Conservation (phyloP, 306 rosid genomes). For the Lagenaria siceraria region DNA sequence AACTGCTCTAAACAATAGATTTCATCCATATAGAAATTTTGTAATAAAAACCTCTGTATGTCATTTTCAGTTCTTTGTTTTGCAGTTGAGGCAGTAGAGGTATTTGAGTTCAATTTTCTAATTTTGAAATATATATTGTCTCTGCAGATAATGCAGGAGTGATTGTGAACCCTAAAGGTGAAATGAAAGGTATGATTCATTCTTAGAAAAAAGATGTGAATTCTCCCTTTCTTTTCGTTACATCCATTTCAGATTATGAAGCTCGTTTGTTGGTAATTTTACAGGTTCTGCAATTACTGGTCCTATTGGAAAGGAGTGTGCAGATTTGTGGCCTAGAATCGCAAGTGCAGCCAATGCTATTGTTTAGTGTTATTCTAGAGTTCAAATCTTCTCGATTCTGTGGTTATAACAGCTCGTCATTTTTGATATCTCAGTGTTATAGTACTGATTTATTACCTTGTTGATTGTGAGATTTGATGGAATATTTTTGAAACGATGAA, state of each 20-base stretch:
- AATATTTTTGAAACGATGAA: neutral
- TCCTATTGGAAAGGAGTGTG: slow-evolving; percentile 33
- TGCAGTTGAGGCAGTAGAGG: too few species aligned
- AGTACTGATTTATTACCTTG: neutral
- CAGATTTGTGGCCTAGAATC: slow-evolving; percentile 31
- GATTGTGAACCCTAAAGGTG: slow-evolving; percentile 30
- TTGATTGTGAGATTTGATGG: neutral
- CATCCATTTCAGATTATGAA: neutral
- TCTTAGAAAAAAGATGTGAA: neutral
- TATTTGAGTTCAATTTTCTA: neutral
- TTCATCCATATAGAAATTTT: neutral
- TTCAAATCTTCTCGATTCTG: neutral
- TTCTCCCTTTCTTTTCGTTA: neutral
- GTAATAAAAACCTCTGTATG: neutral
- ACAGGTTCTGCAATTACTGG: slow-evolving; percentile 30
- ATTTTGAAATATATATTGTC: neutral
- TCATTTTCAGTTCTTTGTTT: neutral
- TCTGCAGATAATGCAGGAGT: slow-evolving; percentile 28
- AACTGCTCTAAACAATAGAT: neutral
- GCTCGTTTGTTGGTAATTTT: neutral
- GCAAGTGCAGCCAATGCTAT: slow-evolving; percentile 34
- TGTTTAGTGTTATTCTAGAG: slow-evolving; percentile 5
- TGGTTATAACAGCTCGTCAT: neutral
- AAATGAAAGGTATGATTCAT: slow-evolving; percentile 23
- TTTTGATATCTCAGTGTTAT: neutral